Evolutionary conservation across 2,329 filamentous ascomycete species (phyloP).

Genomic region (Paecilomyces variotii): DNA sequence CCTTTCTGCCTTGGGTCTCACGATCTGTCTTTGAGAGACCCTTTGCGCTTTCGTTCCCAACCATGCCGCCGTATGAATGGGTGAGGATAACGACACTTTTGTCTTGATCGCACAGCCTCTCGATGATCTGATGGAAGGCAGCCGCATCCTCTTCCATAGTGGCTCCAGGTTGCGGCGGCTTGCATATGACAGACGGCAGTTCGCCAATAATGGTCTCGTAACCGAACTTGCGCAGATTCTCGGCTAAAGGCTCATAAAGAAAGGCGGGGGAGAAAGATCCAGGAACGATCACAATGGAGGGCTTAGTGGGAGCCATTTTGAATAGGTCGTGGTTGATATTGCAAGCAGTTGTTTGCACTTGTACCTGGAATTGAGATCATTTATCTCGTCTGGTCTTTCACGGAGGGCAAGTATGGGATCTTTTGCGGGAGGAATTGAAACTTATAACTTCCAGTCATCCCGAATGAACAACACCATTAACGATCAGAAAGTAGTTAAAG

Average conservation of each 20-base stretch:
- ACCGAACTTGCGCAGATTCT: conserved; percentile 8
- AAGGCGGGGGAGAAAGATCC: neutral
- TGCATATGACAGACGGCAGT: conserved; percentile 1
- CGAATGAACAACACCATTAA: neutral
- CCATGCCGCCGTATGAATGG: conserved; percentile 21
- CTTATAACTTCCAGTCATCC: neutral
- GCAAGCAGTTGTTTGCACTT: neutral
- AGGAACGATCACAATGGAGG: neutral
- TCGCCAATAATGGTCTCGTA: conserved; percentile 13
- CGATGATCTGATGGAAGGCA: conserved; percentile 17
- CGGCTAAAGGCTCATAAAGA: neutral
- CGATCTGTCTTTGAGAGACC: conserved; percentile 15
- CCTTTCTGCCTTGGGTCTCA: conserved; percentile 13
- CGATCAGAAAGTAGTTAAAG: neutral
- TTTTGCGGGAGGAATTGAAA: neutral
- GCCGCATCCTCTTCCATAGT: conserved; percentile 26
- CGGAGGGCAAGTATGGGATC: neutral
- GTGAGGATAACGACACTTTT: conserved; percentile 15
- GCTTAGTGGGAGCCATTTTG: neutral
- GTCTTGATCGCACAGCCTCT: conserved; percentile 16
- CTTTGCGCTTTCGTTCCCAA: conserved; percentile 15
- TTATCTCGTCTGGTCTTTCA: neutral
- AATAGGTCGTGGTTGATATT: neutral
- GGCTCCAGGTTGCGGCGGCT: conserved; percentile 10
- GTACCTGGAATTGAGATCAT: neutral